Evolutionary conservation across 768 basidiomycete genomes (phyloP), one percentile per base, ranked within the genome.

Genomic region (Cyclocybe aegerita): DNA sequence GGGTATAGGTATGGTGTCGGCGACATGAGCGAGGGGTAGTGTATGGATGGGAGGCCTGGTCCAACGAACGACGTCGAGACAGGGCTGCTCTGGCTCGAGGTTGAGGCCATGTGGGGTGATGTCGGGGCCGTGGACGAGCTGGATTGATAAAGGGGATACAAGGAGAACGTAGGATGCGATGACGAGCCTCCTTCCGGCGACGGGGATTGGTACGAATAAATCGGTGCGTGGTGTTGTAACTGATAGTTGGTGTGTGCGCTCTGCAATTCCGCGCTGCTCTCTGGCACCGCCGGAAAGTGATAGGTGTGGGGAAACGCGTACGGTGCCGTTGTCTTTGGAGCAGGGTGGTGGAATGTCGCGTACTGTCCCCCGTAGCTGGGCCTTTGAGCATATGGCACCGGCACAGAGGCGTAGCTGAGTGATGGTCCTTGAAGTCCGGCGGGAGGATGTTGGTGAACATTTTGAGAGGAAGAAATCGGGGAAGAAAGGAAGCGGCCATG

Each of bases 341-440:
- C 52, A 29, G 71, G 69, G 57, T 73, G 77, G 2, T 71, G 53
- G 57, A 78, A 66, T 64, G 78, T 68, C 59, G 71, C 63, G 68
- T 82, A 82, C 64, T 72, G 78, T 48, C 74, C 72, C 23, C 68
- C 60, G 51, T 73, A 77, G 57, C 59, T 60, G 23, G 60, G 39
- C 15, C 58, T 66, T 31, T 72, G 74, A 54, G 62, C 59, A 53
- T 73, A 75, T 4, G 60, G 54, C 14, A 64, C 50, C 30, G 57
- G 43, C 9, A 66, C 48, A 7, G 66, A 46, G 7, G 67, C 36
- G 47, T 70, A 68, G 49, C 63, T 67, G 49, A 56, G 51, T 34
- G 60, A 14, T 2, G 64, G 52, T 36, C 56, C 57, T 48, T 60
- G 61, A 48, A 64, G 65, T 16, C 42, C 41, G 14, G 59, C 35